These are phyloP conservation scores for Kalaharituber pfeilii DNA, from an alignment of 2,329 filamentous ascomycete genomes.

Conservation along the genomic window DNA sequence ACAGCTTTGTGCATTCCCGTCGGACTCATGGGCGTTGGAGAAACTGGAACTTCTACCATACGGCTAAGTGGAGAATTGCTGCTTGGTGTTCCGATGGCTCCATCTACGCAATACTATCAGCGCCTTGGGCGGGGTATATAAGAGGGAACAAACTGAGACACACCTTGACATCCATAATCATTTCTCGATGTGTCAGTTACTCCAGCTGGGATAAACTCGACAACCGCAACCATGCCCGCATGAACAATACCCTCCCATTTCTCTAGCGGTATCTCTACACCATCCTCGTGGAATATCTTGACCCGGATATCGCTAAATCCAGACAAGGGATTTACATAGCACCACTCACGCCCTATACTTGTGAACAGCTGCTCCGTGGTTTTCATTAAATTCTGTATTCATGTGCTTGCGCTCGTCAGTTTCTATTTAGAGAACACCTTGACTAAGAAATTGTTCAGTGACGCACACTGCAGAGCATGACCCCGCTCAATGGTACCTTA, in stretches of 20 bases:
- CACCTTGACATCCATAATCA: not conserved
- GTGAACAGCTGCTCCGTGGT: not conserved
- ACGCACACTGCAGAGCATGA: not conserved
- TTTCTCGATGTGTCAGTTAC: not conserved
- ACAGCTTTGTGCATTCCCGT: not conserved
- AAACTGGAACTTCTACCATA: not conserved
- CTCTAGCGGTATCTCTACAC: not conserved
- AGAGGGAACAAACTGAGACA: not conserved
- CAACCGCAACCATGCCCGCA: not conserved
- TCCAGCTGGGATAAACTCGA: not conserved
- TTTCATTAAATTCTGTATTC: not conserved
- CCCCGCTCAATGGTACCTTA: not conserved
- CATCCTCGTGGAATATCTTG: not conserved
- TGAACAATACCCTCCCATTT: not conserved
- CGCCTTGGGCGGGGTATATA: not conserved
- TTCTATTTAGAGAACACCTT: not conserved
- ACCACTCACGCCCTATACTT: not conserved
- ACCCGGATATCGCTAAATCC: not conserved
- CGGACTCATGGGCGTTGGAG: not conserved
- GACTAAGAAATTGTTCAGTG: not conserved
- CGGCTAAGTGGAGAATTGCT: not conserved
- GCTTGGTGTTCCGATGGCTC: not conserved
- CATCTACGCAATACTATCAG: not conserved
- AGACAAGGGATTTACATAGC: not conserved
- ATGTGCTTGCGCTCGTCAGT: not conserved